Evolutionary conservation across 176 grass and related monocot species (phyloP), one percentile per base, ranked within the genome.

Genomic region (Oryza glumipatula): DNA sequence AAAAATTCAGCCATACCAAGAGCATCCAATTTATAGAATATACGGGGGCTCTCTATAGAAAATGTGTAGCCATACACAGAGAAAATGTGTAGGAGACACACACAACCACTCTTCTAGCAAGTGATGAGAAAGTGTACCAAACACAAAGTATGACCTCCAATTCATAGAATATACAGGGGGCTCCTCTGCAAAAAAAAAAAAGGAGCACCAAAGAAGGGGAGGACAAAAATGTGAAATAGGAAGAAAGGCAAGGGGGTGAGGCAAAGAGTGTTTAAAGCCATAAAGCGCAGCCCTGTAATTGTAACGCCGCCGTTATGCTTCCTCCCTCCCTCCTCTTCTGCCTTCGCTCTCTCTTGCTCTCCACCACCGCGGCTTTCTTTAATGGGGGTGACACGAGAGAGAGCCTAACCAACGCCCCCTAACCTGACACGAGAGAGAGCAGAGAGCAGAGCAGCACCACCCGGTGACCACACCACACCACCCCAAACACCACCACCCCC

Each of bases 281-380:
- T 80, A 84, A 88, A 79, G 77, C 12, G n/a, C 49, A 38, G 26
- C 21, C 61, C 33, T 85, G 88, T 89, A 86, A 89, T 22, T 85
- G 88, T 89, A 86, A 89, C 88, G 88, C 78, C 72, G 54, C 83
- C 83, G 83, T 89, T 86, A 14, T 54, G 87, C 60, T 38, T 51
- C 58, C 60, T 51, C 58, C 60, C 38, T 24, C 58, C 7, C 43
- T 36, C 79, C 39, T 28, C 79, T 66, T 63, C 78, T 23, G 36
- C 76, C 12, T 35, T 51, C 24, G 3, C 17, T 24, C 56, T 24
- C 66, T 8, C 33, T 3, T 26, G 26, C 35, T 44, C 85, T 2
- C 4, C 39, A 3, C 22, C 88, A 68, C 84, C 79, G 79, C 74
- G 60, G 21, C 80, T 46, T 86, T 82, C 84, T 86, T 90, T 86